Base-by-base conservation (phyloP, 371 early-diverging fungal species). In the Nematocida homosporus region DNA sequence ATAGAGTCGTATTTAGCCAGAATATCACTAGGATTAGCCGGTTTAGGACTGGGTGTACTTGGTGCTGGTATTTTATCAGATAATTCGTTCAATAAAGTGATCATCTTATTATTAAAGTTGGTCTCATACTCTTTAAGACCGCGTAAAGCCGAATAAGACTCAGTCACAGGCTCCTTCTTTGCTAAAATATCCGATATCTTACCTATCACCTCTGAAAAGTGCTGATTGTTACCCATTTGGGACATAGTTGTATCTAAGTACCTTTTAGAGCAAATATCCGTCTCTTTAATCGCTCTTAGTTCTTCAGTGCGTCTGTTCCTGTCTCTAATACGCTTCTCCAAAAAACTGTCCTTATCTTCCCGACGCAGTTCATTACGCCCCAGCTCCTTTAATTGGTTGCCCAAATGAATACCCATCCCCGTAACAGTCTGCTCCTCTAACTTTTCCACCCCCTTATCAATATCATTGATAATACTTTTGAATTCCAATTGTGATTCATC, bases 381-480 rank as follows among this genome's bases (percentile, higher is more conserved):
- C 20, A 13, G 44, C 44, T 44, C 44, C 44, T 44, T 20, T 44
- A 44, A 44, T 44, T 64, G 16, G n/a, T 42, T 8, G 16, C 67
- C 67, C 3, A 67, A 37, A 34, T 67, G 55, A 40, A 67, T 65
- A 44, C 50, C 56, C 18, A 67, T 29, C 0, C 35, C 32, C 42
- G 27, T 60, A 44, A 56, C 34, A 1, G 67, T 67, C 32, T 69
- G 48, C 52, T 69, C 69, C 0, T 42, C 61, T 16, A 63, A 50
- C 23, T 59, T 37, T 6, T 69, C 25, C 5, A 41, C 63, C 1
- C 44, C 69, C 37, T 59, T 51, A 35, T 5, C 34, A 20, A 63
- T 52, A 23, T 69, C 69, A 18, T 69, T 63, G 10, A 72, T 6
- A 34, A 72, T 72, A 35, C 75, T 72, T 37, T 72, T 72, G 44